A percentile compares a stretch with the other conserved stretches of the same genome.
phyloP scores from a whole-genome alignment of 2,329 filamentous ascomycete genomes.

The Cladosporium halotolerans region DNA sequence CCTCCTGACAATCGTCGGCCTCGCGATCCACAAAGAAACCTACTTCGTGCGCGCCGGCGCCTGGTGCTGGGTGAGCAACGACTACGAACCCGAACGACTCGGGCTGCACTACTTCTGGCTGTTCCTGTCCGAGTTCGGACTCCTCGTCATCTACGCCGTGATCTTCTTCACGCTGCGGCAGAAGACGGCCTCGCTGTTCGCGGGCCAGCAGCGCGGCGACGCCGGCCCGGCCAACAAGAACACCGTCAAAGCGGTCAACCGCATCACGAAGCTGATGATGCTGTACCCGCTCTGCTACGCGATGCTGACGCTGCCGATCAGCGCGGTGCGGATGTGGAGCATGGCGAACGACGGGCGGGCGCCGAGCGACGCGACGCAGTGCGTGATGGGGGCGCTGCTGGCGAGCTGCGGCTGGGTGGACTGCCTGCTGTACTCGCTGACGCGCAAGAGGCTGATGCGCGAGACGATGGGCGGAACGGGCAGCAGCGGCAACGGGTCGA shows the following conservation, averaged over 20 bases:
- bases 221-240: constrained; percentile 17
- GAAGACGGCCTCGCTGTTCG: constrained; percentile 22
- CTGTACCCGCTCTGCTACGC: constrained; percentile 65
- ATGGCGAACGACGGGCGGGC: constrained; percentile 46
- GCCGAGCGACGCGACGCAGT: constrained; percentile 38
- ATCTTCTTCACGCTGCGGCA: constrained; percentile 27
- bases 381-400: constrained; percentile 50
- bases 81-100: constrained; percentile 50
- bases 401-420: constrained; percentile 55
- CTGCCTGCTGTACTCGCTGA: constrained; percentile 52
- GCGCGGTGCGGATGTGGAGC: constrained; percentile 56
- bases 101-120: constrained; percentile 62
- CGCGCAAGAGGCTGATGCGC: constrained; percentile 49
- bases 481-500: neutral
- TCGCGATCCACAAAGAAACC: constrained; percentile 36
- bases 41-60: constrained; percentile 61
- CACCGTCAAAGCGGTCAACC: constrained; percentile 27
- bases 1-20: constrained; percentile 48
- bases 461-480: constrained; percentile 22
- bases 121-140: constrained; percentile 49
- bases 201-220: constrained; percentile 8
- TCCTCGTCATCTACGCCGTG: constrained; percentile 44
- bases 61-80: constrained; percentile 61
- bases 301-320: constrained; percentile 61
- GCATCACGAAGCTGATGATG: constrained; percentile 53